Conservation (phyloP, 805 yeast species). For the Yarrowia yakushimensis region DNA sequence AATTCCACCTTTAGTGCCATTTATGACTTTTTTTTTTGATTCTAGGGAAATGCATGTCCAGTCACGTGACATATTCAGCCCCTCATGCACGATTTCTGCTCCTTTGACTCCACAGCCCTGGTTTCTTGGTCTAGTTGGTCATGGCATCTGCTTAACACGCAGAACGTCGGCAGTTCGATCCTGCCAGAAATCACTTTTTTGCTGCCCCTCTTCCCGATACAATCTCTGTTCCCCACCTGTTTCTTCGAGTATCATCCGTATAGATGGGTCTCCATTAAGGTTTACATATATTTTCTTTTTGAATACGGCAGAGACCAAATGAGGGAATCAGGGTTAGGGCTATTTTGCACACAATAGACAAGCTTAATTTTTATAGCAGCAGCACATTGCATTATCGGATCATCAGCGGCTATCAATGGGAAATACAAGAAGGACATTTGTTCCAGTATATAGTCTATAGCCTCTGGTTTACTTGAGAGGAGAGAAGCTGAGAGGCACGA, state of each 20-base stretch:
- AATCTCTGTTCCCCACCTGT: not conserved
- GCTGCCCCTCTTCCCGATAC: no score
- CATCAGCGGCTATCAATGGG: conserved; percentile 2
- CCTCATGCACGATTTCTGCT: no score
- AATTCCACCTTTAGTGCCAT: no score
- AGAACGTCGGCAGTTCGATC: conserved; percentile 99
- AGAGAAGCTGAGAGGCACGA: conserved; percentile 42
- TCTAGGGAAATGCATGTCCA: no score
- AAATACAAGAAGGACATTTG: no score
- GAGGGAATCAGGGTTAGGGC: not conserved
- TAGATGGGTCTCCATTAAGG: not conserved
- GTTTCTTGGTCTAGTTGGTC: conserved; percentile 88
- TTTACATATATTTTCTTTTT: no score
- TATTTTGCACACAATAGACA: not conserved
- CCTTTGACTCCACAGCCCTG: not conserved
- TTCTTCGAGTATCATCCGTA: not conserved
- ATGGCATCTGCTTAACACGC: conserved; percentile 99
- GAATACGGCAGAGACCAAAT: no score
- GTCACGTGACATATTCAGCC: conserved; percentile 3
- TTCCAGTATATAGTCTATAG: not conserved
- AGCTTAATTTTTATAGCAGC: not conserved
- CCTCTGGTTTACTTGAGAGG: conserved; percentile 37
- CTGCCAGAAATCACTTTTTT: conserved; percentile 46
- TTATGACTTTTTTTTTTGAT: no score
- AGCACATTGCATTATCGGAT: conserved; percentile 1